A percentile compares a stretch with the other conserved stretches of the same genome.
Evolutionary conservation across 2,329 filamentous ascomycete species (phyloP).

Genomic region (Aspergillus sp.): DNA sequence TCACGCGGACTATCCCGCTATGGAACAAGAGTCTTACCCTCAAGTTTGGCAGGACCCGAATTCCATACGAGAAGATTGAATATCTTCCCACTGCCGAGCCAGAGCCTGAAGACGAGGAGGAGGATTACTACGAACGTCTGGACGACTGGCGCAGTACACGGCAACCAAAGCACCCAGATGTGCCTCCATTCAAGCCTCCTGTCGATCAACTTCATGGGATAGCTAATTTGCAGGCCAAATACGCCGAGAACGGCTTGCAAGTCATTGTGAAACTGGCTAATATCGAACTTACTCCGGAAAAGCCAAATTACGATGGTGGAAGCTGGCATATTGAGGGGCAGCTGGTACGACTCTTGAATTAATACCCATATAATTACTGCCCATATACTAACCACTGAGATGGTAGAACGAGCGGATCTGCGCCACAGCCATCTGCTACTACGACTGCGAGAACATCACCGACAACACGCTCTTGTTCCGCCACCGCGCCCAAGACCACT

Average conservation of each 20-base stretch:
- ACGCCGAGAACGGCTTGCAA: constrained; percentile 31
- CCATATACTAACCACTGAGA: neutral
- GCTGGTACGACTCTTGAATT: neutral
- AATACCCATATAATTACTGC: too few relatives aligned
- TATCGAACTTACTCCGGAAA: constrained; percentile 60
- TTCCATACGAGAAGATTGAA: too few relatives aligned
- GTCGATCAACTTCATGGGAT: too few relatives aligned
- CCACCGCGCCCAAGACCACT: constrained; percentile 25
- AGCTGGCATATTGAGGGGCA: constrained; percentile 48
- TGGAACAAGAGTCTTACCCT: neutral
- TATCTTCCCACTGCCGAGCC: too few relatives aligned
- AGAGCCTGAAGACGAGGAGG: too few relatives aligned
- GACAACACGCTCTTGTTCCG: constrained; percentile 54
- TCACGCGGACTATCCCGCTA: neutral
- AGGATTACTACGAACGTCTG: neutral
- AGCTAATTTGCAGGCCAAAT: too few relatives aligned
- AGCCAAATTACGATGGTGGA: constrained; percentile 53
- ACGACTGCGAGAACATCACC: constrained; percentile 62
- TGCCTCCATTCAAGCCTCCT: neutral
- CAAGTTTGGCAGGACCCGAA: neutral
- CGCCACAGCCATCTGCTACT: constrained; percentile 66
- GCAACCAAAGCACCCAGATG: neutral
- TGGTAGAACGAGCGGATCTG: constrained; percentile 62
- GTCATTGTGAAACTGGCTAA: constrained; percentile 63
- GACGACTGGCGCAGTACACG: neutral